Evolutionary conservation across 148 eudicot species (phyloP), one percentile per base, ranked within the genome.

Genomic region (Rhododendron kiyosumense): DNA sequence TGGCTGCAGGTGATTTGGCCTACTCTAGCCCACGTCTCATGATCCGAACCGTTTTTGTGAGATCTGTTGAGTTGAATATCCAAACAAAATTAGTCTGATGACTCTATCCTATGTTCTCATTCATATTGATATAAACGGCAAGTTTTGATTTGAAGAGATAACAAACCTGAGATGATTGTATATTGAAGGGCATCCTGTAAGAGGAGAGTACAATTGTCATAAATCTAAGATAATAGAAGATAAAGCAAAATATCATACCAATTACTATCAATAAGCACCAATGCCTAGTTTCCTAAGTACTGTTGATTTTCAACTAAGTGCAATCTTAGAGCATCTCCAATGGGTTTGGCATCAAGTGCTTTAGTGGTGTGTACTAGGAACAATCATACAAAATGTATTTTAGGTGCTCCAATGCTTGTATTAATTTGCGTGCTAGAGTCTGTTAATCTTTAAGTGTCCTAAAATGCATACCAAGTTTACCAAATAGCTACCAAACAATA

Each of bases 121-220:
- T 2, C 28, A 2, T 69, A 13, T 69, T 69, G 57, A 51, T 49
- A 11, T 49, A 11, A n/a, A n/a, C n/a, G 34, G 34, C 34, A 32
- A 32, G 34, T 32, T 32, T 32, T 32, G 34, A 32, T 32, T 32
- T 32, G 34, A 32, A 32, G 34, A 32, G 34, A 32, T 32, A 32
- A 32, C 34, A 32, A 32, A 32, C 34, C 1, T 32, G 34, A 32
- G 34, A 32, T 32, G 34, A 32, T 32, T 32, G 34, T 32, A 32
- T 1, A 32, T 32, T 32, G 34, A 32, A 32, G 34, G 34, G 34
- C 34, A 32, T 1, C 93, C 98, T 96, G 94, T 86, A 89, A 84
- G 46, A 81, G 45, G 71, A 86, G 36, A 85, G 81, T 46, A 78
- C 46, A 63, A 57, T 43, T 24, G 57, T 54, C 49, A 43, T 77